A percentile compares a stretch with the other conserved stretches of the same genome.
Evolutionary conservation across 495 filamentous ascomycete genomes (phyloP).

Genomic region (Neurospora sublineolata): DNA sequence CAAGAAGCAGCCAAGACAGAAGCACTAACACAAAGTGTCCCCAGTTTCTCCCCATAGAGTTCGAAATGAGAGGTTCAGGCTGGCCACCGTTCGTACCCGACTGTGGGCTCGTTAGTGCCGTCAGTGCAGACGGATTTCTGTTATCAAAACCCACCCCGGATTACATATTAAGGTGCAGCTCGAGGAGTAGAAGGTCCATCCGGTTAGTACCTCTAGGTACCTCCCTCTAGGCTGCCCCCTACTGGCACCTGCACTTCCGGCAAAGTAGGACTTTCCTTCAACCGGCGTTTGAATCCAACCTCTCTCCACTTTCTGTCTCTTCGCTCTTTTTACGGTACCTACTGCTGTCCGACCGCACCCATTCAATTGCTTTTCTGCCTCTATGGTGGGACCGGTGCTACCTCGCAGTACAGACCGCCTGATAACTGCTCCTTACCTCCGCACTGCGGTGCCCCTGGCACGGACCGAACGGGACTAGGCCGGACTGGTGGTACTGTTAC

Average conservation of each 20-base stretch:
- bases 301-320: background rate
- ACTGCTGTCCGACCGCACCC: background rate
- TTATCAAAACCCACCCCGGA: background rate
- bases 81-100: background rate
- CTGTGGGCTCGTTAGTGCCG: background rate
- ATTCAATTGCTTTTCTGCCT: background rate
- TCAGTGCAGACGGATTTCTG: background rate
- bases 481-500: background rate
- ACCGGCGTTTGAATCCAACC: background rate
- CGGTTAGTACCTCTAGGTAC: background rate
- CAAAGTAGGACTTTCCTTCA: background rate
- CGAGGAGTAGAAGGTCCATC: background rate
- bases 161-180: background rate
- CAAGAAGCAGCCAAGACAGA: slow-evolving; percentile 1
- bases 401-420: background rate
- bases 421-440: background rate
- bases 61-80: background rate
- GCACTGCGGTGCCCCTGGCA: background rate
- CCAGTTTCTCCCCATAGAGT: background rate
- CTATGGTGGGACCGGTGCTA: background rate
- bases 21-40: background rate
- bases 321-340: background rate
- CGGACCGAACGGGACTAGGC: background rate
- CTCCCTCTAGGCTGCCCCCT: background rate
- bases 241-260: background rate